Evolutionary conservation across 192 early-diverging fungal genomes (phyloP).

Genomic region (Coemansia sp.): DNA sequence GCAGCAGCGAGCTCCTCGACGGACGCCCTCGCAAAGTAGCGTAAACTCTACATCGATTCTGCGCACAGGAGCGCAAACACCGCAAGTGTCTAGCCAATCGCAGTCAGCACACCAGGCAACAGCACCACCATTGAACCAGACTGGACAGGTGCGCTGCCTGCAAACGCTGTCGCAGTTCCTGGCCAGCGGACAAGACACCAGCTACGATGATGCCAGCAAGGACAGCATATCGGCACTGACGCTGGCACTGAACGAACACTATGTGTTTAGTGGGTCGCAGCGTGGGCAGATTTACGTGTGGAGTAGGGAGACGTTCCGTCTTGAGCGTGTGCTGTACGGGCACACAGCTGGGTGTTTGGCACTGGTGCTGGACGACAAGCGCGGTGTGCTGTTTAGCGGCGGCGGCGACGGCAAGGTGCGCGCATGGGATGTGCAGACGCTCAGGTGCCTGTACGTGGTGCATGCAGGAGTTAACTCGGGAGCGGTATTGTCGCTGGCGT

Average conservation of each 20-base stretch:
- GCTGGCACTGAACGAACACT: constrained; percentile 57
- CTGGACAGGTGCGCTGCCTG: constrained; percentile 18
- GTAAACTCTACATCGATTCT: constrained; percentile 5
- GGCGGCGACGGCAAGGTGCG: constrained; percentile 72
- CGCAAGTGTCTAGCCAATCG: background rate
- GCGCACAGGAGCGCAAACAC: constrained; percentile 13
- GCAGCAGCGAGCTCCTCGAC: constrained; percentile 10
- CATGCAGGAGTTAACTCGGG: constrained; percentile 72
- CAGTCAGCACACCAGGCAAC: background rate
- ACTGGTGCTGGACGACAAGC: constrained; percentile 12
- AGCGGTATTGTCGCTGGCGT: constrained; percentile 67
- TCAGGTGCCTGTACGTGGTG: constrained; percentile 63
- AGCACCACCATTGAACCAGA: constrained; percentile 8
- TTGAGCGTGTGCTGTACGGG: constrained; percentile 24
- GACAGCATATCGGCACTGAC: constrained; percentile 57
- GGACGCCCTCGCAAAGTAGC: constrained; percentile 30
- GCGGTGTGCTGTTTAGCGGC: constrained; percentile 27
- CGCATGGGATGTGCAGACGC: constrained; percentile 65
- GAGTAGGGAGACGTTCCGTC: constrained; percentile 61
- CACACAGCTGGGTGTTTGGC: constrained; percentile 40
- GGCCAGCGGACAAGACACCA: constrained; percentile 38
- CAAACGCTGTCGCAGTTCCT: constrained; percentile 20
- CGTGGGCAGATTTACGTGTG: constrained; percentile 63
- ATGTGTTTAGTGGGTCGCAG: constrained; percentile 71
- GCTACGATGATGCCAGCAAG: constrained; percentile 4